Evolutionary conservation across 2,329 filamentous ascomycete genomes (phyloP).

Genomic region (Pseudocercospora fijiensis): DNA sequence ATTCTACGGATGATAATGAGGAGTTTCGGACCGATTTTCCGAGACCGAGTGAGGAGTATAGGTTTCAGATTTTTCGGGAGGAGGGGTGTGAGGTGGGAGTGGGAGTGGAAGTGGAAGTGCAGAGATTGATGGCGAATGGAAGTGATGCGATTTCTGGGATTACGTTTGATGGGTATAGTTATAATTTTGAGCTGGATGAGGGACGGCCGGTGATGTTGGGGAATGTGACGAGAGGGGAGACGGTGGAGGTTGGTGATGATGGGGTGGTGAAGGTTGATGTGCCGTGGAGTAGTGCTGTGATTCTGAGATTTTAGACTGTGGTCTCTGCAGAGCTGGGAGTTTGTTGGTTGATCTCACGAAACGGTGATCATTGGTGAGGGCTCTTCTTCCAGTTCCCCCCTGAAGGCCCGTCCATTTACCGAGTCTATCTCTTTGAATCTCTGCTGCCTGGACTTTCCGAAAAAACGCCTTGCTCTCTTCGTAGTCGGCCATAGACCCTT

Average conservation of each 20-base stretch:
- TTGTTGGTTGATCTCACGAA: too few species aligned
- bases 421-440: too few species aligned
- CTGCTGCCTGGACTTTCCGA: too few species aligned
- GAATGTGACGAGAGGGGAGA: constrained; percentile 58
- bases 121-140: constrained; percentile 59
- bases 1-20: constrained; percentile 40
- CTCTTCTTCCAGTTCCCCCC: too few species aligned
- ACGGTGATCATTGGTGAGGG: too few species aligned
- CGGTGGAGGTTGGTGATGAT: constrained; percentile 34
- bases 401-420: too few species aligned
- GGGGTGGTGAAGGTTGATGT: constrained; percentile 38
- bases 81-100: constrained; percentile 26
- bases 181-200: constrained; percentile 58
- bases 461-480: too few species aligned
- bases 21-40: constrained; percentile 47
- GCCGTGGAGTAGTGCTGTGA: constrained; percentile 35
- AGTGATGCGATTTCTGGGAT: constrained; percentile 63
- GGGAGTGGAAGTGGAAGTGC: constrained; percentile 44
- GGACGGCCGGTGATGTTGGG: constrained; percentile 55
- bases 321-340: too few species aligned
- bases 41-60: constrained; percentile 43
- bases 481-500: too few species aligned
- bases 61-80: constrained; percentile 42
- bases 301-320: constrained; percentile 20
- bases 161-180: constrained; percentile 62